These are phyloP conservation scores for Garcia nutans DNA, from an alignment of 345 rosid species.

Conservation along the genomic window DNA sequence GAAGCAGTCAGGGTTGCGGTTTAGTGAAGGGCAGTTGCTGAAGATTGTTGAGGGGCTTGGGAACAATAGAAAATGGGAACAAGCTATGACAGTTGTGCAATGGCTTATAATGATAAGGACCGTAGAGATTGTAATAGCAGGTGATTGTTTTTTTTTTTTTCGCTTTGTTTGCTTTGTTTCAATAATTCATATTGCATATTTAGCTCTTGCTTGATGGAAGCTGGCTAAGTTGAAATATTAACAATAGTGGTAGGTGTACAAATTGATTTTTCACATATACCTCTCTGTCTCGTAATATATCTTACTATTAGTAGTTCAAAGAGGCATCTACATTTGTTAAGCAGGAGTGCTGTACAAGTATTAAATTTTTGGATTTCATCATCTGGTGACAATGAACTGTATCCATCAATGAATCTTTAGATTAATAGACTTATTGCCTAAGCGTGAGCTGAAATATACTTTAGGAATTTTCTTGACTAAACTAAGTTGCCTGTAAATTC, in stretches of 20 bases:
- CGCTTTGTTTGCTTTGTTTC: no score
- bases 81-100: slow-evolving; percentile 66
- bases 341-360: neutral
- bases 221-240: neutral
- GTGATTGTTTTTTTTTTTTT: slow-evolving; percentile 33
- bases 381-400: no score
- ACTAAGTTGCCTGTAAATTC: neutral
- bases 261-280: neutral
- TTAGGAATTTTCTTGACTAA: no score
- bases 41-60: slow-evolving; percentile 76
- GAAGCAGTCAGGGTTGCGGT: slow-evolving; percentile 82
- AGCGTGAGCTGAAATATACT: no score
- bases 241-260: neutral
- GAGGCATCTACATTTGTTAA: neutral
- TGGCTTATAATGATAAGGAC: slow-evolving; percentile 68
- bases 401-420: no score
- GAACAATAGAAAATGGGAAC: slow-evolving; percentile 65
- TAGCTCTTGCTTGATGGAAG: neutral
- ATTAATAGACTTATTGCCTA: no score
- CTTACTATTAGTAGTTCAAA: neutral
- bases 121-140: slow-evolving; percentile 64
- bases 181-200: neutral
- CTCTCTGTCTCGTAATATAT: no score
- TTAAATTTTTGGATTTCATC: no score
- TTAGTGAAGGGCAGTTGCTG: slow-evolving; percentile 80